phyloP scores from a whole-genome alignment of 1,139 yeast genomes.

The Protomyces arabidopsidicola region DNA sequence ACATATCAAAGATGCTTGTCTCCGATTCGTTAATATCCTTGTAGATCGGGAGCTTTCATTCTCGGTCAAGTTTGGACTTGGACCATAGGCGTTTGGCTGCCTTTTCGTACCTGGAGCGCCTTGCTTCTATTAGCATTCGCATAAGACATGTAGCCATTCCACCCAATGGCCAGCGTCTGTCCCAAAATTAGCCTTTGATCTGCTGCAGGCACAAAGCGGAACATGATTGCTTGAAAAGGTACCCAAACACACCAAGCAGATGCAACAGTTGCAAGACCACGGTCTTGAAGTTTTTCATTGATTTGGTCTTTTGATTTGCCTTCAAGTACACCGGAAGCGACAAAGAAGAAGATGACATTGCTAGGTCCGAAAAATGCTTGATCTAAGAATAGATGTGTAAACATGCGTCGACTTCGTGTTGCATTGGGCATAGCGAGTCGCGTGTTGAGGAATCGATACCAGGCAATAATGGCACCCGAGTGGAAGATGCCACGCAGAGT shows the following conservation, averaged over 20 bases:
- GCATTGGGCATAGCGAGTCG: slow-evolving; percentile 1
- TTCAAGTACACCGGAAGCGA: slow-evolving; percentile 17
- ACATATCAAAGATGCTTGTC: no score
- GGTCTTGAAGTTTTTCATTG: slow-evolving; percentile 13
- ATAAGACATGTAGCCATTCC: background rate
- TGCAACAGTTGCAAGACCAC: slow-evolving; percentile 9
- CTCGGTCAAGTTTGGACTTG: no score
- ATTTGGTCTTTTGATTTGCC: slow-evolving; percentile 7
- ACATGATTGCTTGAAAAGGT: background rate
- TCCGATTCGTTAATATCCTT: no score
- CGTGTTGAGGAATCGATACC: slow-evolving; percentile 15
- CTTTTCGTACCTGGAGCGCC: background rate
- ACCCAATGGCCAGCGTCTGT: background rate
- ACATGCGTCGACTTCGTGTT: background rate
- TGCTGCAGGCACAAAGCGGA: background rate
- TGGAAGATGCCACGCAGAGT: slow-evolving; percentile 15
- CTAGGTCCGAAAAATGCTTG: slow-evolving; percentile 20
- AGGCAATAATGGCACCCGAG: slow-evolving; percentile 19
- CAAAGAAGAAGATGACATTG: slow-evolving; percentile 22
- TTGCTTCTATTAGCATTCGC: background rate
- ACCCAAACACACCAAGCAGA: slow-evolving; percentile 20
- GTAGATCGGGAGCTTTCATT: no score
- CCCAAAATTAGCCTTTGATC: background rate
- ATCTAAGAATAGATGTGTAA: slow-evolving; percentile 7
- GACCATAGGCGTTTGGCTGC: no score